These are phyloP conservation scores for Austropuccinia psidii DNA, from an alignment of 1,284 basidiomycete genomes.

Conservation along the genomic window DNA sequence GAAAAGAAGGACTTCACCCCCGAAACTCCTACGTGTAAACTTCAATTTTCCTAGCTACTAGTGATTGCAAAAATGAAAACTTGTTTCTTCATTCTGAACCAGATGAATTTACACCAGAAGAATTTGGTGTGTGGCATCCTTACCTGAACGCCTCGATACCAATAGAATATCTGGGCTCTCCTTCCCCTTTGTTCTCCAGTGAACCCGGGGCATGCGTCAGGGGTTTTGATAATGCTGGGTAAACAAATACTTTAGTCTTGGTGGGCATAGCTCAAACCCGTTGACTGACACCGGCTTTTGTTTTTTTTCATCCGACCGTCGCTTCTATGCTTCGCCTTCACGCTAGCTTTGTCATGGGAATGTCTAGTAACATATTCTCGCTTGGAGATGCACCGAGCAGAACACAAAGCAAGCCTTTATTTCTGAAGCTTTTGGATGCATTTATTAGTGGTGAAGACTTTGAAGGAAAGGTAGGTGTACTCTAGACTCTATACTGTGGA, in stretches of 20 bases:
- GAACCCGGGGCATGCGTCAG: background rate
- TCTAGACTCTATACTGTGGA: background rate
- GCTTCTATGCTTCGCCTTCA: too few species aligned
- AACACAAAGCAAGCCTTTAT: background rate
- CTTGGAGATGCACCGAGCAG: conserved; percentile 3
- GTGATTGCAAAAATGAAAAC: background rate
- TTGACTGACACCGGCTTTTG: too few species aligned
- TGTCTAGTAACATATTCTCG: conserved; percentile 30
- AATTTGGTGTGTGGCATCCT: conserved; percentile 34
- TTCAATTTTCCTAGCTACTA: background rate
- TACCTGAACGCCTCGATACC: conserved; percentile 13
- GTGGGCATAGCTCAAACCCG: too few species aligned
- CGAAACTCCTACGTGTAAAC: background rate
- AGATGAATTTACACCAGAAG: conserved; percentile 32
- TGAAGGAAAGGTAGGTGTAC: conserved; percentile 22
- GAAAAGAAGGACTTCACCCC: conserved; percentile 16
- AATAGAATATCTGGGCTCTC: conserved; percentile 28
- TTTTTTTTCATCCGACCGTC: too few species aligned
- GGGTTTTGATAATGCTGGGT: conserved; percentile 32
- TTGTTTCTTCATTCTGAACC: background rate
- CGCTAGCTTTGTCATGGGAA: conserved; percentile 31
- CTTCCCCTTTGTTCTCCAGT: too few species aligned
- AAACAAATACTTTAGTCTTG: too few species aligned
- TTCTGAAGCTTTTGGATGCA: background rate
- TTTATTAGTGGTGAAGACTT: conserved; percentile 15